Evolutionary conservation across 192 early-diverging fungal species (phyloP).

Genomic region (Coemansia sp.): DNA sequence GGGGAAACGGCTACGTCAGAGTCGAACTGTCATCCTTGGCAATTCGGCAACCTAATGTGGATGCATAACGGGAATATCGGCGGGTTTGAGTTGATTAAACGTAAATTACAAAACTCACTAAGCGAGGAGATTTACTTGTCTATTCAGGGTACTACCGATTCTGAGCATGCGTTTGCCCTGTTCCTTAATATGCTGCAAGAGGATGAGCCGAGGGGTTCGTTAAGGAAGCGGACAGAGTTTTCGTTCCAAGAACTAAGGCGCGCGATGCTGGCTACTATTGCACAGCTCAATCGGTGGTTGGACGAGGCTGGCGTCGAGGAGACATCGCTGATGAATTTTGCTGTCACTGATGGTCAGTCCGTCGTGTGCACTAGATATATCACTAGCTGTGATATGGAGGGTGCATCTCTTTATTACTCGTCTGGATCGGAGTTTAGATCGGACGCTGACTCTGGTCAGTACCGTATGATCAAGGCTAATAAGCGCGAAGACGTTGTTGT

Average conservation of each 20-base stretch:
- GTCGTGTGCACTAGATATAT: conserved; percentile 80
- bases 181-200: conserved; percentile 67
- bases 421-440: conserved; percentile 70
- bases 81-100: conserved; percentile 70
- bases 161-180: conserved; percentile 80
- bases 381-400: conserved; percentile 67
- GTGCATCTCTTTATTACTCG: conserved; percentile 78
- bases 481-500: conserved; percentile 83
- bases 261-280: conserved; percentile 78
- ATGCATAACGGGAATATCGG: conserved; percentile 81
- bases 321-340: conserved; percentile 78
- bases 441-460: conserved; percentile 64
- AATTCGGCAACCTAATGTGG: conserved; percentile 77
- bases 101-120: conserved; percentile 64
- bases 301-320: conserved; percentile 65
- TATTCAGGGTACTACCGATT: conserved; percentile 80
- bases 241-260: conserved; percentile 63
- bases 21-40: conserved; percentile 71
- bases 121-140: conserved; percentile 69
- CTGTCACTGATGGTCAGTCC: conserved; percentile 76
- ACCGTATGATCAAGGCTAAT: conserved; percentile 68
- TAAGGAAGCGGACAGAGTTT: conserved; percentile 51
- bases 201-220: conserved; percentile 29
- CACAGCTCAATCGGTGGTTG: conserved; percentile 71
- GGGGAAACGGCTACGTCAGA: conserved; percentile 71